Evolutionary conservation across 257 asterid genomes (phyloP), one percentile per base, ranked within the genome.

Genomic region (Prunella vulgaris): DNA sequence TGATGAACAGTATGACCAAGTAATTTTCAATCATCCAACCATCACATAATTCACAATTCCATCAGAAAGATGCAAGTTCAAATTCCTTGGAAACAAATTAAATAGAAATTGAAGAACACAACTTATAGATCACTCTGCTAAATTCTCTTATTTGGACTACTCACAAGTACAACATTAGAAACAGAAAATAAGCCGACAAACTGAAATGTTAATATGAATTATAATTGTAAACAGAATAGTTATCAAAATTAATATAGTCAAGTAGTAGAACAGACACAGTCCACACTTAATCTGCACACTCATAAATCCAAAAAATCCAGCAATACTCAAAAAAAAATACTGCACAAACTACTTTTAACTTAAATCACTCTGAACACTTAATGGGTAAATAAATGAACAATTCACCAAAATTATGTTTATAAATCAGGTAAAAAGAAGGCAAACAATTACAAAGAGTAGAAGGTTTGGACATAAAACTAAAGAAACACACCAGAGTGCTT

Each of bases 401-500:
- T 12, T 57, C n/a, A 10, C 58, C 14, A 15, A 53, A 24, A 13
- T 14, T 65, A 52, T 33, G 17, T 37, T 7, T 0, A 7, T 37
- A 32, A 30, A 76, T 65, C 63, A 25, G 15, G 21, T 7, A 61
- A 28, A 62, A 0, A 5, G 49, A 28, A n/a, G 10, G 27, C 15
- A 15, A 0, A 12, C 3, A 13, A 35, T 59, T 15, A 58, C 1
- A n/a, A 0, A 5, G 7, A 2, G 15, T 12, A 13, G 17, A 14
- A 5, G n/a, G 15, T 5, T 46, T 46, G 52, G 52, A 44, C 14
- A 5, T 1, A 46, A 35, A 18, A 51, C 22, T 1, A 5, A 62
- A 64, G 66, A 64, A 48, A 76, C 81, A 10, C 42, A 92, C 98
- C 98, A 60, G 96, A 90, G 84, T 93, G 93, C 81, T 93, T 90